phyloP scores from a whole-genome alignment of 1,139 yeast species.

The Sugiyamaella xylanicola region DNA sequence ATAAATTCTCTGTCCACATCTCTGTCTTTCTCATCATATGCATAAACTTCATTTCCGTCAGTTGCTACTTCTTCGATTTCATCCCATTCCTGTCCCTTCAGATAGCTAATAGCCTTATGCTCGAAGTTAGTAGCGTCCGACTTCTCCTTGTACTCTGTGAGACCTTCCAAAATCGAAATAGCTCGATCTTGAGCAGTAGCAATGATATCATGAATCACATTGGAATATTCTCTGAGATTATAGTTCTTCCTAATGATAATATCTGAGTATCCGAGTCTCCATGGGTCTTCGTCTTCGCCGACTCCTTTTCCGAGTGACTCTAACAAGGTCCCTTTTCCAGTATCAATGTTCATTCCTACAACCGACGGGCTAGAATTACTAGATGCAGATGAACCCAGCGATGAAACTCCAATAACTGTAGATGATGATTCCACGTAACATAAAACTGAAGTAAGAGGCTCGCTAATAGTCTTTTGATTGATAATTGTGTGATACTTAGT shows the following conservation, averaged over 20 bases:
- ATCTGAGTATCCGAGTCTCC: slow-evolving; percentile 31
- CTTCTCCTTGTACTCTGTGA: slow-evolving; percentile 32
- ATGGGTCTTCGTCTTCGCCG: slow-evolving; percentile 24
- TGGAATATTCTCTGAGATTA: slow-evolving; percentile 30
- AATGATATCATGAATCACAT: slow-evolving; percentile 29
- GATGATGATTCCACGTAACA: slow-evolving; percentile 14
- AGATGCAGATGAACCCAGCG: slow-evolving; percentile 10
- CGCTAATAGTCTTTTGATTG: slow-evolving; percentile 30
- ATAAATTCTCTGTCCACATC: slow-evolving; percentile 65
- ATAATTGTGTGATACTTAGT: slow-evolving; percentile 47
- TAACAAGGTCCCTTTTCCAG: slow-evolving; percentile 69
- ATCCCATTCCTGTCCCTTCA: slow-evolving; percentile 36
- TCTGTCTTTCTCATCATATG: slow-evolving; percentile 66
- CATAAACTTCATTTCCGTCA: slow-evolving; percentile 35
- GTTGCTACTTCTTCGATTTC: slow-evolving; percentile 20
- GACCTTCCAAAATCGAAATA: slow-evolving; percentile 35
- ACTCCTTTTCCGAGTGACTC: slow-evolving; percentile 71
- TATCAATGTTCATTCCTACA: slow-evolving; percentile 54
- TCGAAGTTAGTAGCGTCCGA: slow-evolving; percentile 33
- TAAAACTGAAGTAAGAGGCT: slow-evolving; percentile 8
- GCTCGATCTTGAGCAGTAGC: slow-evolving; percentile 25
- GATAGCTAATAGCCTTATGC: slow-evolving; percentile 34
- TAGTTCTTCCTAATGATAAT: slow-evolving; percentile 32
- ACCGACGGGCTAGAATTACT: slow-evolving; percentile 25
- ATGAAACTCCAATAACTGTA: slow-evolving; percentile 11